Conservation (phyloP, 202 grass and related monocot species). For the Cymbopogon flexuosus region DNA sequence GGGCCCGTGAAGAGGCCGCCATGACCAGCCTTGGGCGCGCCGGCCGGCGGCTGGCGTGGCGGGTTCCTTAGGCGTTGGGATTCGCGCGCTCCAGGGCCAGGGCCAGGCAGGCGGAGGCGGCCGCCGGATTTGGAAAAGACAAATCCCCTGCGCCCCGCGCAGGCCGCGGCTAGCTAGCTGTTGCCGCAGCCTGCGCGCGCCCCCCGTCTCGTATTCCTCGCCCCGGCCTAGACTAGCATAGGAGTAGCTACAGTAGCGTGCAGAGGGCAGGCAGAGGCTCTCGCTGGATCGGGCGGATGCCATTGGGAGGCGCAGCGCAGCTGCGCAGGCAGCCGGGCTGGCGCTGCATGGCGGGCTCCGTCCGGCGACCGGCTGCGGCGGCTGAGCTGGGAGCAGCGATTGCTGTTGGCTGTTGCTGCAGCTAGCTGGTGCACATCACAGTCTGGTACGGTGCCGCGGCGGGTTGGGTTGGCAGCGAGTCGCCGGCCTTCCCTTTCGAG, state of each 20-base stretch:
- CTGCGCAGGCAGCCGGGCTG: not conserved
- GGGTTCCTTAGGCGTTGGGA: conserved; percentile 26
- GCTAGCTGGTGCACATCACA: too few species aligned
- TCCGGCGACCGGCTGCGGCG: too few species aligned
- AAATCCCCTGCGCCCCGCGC: not conserved
- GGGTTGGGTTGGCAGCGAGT: too few species aligned
- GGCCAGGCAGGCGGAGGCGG: not conserved
- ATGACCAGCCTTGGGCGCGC: not conserved
- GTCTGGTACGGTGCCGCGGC: too few species aligned
- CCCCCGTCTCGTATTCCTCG: not conserved
- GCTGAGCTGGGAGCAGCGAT: too few species aligned
- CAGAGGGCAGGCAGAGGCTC: not conserved
- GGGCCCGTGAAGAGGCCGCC: too few species aligned
- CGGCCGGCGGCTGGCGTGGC: not conserved
- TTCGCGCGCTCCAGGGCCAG: not conserved
- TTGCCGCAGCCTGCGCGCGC: not conserved
- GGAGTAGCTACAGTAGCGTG: not conserved
- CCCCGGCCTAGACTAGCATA: not conserved
- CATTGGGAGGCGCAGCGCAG: not conserved
- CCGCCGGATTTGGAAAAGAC: conserved; percentile 24
- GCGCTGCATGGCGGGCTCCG: too few species aligned
- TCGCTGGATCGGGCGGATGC: not conserved
- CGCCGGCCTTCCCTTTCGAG: conserved; percentile 1
- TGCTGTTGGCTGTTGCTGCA: too few species aligned
- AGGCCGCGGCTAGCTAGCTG: not conserved